phyloP scores from a whole-genome alignment of 2,329 filamentous ascomycete species.

The Chaetothyriales sp. region DNA sequence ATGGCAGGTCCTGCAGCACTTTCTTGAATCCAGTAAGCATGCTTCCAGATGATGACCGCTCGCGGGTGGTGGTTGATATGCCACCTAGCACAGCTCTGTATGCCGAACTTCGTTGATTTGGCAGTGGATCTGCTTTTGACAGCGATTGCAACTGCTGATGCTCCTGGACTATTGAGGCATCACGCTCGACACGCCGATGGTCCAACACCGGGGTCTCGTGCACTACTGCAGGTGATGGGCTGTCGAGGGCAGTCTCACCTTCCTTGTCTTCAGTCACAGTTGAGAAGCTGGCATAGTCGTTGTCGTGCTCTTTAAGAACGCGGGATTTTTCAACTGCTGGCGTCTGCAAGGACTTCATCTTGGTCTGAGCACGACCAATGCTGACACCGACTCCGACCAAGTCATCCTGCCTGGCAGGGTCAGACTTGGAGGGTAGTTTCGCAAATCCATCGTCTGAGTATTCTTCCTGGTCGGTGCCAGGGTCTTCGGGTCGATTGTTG shows the following conservation, averaged over 20 bases:
- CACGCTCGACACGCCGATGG: neutral
- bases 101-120: neutral
- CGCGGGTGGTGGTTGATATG: neutral
- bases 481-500: neutral
- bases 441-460: neutral
- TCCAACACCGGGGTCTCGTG: neutral
- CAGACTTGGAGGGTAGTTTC: neutral
- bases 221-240: neutral
- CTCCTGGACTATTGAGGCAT: neutral
- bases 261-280: neutral
- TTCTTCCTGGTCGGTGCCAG: neutral
- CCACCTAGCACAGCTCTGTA: neutral
- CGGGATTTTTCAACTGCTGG: constrained; percentile 47
- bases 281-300: constrained; percentile 32
- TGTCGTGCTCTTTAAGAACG: constrained; percentile 35
- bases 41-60: neutral
- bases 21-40: constrained; percentile 20
- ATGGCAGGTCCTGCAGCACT: constrained; percentile 25
- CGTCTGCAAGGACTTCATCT: constrained; percentile 42
- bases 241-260: too few relatives aligned
- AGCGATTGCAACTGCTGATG: neutral
- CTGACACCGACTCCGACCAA: constrained; percentile 42
- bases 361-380: constrained; percentile 44
- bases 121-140: too few relatives aligned
- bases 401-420: neutral